A percentile compares a stretch with the other conserved stretches of the same genome.
Conservation (phyloP, 257 asterid species). For the Forsythia viridissima region DNA sequence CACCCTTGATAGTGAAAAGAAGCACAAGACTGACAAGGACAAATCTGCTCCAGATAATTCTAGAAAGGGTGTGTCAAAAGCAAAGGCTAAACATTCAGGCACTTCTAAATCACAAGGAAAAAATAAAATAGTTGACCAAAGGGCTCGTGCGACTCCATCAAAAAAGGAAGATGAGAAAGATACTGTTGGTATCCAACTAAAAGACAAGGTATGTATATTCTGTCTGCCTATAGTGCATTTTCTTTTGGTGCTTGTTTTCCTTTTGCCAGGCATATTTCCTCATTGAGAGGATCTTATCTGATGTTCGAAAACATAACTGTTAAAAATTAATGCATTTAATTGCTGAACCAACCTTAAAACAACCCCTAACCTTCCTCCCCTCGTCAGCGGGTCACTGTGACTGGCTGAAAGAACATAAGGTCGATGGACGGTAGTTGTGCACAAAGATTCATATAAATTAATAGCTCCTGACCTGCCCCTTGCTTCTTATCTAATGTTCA, state of each 20-base stretch:
- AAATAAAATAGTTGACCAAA: conserved; percentile 24
- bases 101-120: conserved; percentile 24
- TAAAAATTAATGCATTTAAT: not conserved
- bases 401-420: too few species aligned
- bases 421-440: too few species aligned
- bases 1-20: conserved; percentile 7
- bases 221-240: not conserved
- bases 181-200: conserved; percentile 28
- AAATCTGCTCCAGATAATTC: conserved; percentile 40
- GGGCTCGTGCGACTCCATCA: conserved; percentile 16
- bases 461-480: too few species aligned
- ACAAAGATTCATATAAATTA: too few species aligned
- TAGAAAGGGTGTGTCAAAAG: conserved; percentile 22
- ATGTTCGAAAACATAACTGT: too few species aligned
- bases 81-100: conserved; percentile 22
- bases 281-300: too few species aligned
- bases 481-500: too few species aligned
- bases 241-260: conserved; percentile 2
- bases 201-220: conserved; percentile 37
- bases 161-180: conserved; percentile 18
- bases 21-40: conserved; percentile 25
- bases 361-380: too few species aligned
- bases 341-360: not conserved
- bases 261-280: too few species aligned
- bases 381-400: too few species aligned